These are phyloP conservation scores for Fusarium nurragi DNA, from an alignment of 2,329 filamentous ascomycete species.

Conservation along the genomic window DNA sequence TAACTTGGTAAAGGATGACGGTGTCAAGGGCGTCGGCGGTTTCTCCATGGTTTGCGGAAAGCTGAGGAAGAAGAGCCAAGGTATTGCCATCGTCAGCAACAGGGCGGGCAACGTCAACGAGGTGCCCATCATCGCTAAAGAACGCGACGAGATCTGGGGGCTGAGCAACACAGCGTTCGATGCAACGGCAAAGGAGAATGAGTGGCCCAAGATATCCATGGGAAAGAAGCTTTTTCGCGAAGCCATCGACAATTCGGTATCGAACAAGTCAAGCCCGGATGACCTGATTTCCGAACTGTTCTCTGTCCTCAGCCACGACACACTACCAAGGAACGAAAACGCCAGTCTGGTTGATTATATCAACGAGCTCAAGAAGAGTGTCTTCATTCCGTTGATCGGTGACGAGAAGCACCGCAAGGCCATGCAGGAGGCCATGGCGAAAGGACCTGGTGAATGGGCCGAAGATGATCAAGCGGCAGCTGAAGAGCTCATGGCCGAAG, in stretches of 20 bases:
- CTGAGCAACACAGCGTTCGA: slow-evolving; percentile 71
- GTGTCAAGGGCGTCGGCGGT: slow-evolving; percentile 70
- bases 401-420: slow-evolving; percentile 56
- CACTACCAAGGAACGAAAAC: slow-evolving; percentile 56
- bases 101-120: slow-evolving; percentile 61
- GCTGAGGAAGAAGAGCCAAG: slow-evolving; percentile 59
- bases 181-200: slow-evolving; percentile 50
- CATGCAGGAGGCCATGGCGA: slow-evolving; percentile 55
- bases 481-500: slow-evolving; percentile 49
- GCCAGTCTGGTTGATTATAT: slow-evolving; percentile 65
- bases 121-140: slow-evolving; percentile 67
- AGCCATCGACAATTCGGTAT: slow-evolving; percentile 54
- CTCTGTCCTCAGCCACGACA: slow-evolving; percentile 65
- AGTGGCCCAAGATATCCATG: slow-evolving; percentile 69
- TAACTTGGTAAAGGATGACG: slow-evolving; percentile 60
- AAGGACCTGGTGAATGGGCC: slow-evolving; percentile 52
- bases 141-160: slow-evolving; percentile 63
- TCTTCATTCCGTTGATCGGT: slow-evolving; percentile 70
- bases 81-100: slow-evolving; percentile 71
- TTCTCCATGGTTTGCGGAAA: slow-evolving; percentile 74
- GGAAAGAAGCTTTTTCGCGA: slow-evolving; percentile 60
- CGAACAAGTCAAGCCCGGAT: slow-evolving; percentile 54
- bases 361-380: slow-evolving; percentile 64
- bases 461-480: slow-evolving; percentile 52
- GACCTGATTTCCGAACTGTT: slow-evolving; percentile 63